Conservation (phyloP, 495 filamentous ascomycete species). For the Neurospora sp. region DNA sequence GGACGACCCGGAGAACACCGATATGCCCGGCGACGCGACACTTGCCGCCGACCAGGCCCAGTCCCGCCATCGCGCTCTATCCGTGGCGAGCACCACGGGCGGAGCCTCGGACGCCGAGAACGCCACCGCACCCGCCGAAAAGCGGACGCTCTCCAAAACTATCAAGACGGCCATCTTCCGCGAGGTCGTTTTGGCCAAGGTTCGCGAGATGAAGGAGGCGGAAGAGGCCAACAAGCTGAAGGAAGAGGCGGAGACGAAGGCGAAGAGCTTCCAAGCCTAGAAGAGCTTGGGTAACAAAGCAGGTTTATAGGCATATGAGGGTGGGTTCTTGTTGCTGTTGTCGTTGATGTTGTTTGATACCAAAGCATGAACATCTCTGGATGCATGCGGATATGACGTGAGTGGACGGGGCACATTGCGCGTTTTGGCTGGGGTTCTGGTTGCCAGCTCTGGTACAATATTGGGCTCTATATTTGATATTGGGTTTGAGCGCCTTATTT, state of each 20-base stretch:
- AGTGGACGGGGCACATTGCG: background rate
- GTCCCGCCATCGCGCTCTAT: constrained; percentile 15
- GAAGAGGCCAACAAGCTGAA: constrained; percentile 65
- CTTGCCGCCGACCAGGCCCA: constrained; percentile 55
- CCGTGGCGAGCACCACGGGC: constrained; percentile 6
- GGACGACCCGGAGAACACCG: constrained; percentile 61
- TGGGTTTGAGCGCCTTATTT: background rate
- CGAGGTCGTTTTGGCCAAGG: constrained; percentile 95
- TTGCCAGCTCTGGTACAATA: background rate
- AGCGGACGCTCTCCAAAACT: constrained; percentile 60
- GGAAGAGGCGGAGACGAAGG: constrained; percentile 39
- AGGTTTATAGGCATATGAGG: background rate
- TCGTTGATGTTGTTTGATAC: background rate
- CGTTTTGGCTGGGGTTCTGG: background rate
- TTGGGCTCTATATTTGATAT: background rate
- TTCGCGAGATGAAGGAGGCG: constrained; percentile 81
- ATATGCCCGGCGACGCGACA: constrained; percentile 52
- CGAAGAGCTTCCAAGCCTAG: constrained; percentile 30
- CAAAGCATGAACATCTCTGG: background rate
- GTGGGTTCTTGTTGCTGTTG: background rate
- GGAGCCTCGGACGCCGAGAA: constrained; percentile 17
- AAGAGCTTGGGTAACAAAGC: background rate
- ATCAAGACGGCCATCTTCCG: constrained; percentile 90
- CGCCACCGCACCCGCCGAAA: constrained; percentile 32
- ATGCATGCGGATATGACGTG: background rate